Evolutionary conservation across 768 basidiomycete genomes (phyloP).

Genomic region (Lentinula raphanica): DNA sequence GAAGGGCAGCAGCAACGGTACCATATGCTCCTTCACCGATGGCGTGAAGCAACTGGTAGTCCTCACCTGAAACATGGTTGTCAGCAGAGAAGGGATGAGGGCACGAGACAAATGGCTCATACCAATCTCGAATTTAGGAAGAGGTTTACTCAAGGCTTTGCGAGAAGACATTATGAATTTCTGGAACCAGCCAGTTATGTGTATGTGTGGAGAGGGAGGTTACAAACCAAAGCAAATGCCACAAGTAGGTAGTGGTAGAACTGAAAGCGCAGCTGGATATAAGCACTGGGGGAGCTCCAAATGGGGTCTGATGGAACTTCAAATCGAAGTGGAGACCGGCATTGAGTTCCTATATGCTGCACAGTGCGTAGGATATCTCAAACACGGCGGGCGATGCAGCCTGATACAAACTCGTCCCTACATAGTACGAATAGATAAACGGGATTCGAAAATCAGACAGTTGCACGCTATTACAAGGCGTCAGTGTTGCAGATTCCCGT

Average conservation of each 20-base stretch:
- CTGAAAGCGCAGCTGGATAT: neutral
- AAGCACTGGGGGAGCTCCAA: neutral
- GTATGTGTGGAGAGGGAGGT: neutral
- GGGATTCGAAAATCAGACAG: neutral
- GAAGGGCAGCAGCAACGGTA: slow-evolving; percentile 83
- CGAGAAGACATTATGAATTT: slow-evolving; percentile 48
- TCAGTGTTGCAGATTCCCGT: neutral
- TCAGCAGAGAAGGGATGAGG: slow-evolving; percentile 7
- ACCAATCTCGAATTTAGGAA: slow-evolving; percentile 75
- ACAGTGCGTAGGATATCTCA: no score
- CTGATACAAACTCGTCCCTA: neutral
- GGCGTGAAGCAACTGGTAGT: slow-evolving; percentile 67
- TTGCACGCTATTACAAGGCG: no score
- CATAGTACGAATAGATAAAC: neutral
- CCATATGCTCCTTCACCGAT: slow-evolving; percentile 90
- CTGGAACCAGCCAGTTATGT: slow-evolving; percentile 47
- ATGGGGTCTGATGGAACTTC: neutral
- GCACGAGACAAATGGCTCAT: slow-evolving; percentile 9
- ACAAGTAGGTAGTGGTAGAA: neutral
- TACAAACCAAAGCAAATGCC: neutral
- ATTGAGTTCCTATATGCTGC: no score
- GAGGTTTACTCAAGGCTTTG: slow-evolving; percentile 50
- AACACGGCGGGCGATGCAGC: neutral
- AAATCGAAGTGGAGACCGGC: slow-evolving; percentile 12
- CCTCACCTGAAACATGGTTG: slow-evolving; percentile 42